A percentile compares a stretch with the other conserved stretches of the same genome.
phyloP scores from a whole-genome alignment of 176 grass and related monocot genomes.

The Bolboschoenus planiculmis region DNA sequence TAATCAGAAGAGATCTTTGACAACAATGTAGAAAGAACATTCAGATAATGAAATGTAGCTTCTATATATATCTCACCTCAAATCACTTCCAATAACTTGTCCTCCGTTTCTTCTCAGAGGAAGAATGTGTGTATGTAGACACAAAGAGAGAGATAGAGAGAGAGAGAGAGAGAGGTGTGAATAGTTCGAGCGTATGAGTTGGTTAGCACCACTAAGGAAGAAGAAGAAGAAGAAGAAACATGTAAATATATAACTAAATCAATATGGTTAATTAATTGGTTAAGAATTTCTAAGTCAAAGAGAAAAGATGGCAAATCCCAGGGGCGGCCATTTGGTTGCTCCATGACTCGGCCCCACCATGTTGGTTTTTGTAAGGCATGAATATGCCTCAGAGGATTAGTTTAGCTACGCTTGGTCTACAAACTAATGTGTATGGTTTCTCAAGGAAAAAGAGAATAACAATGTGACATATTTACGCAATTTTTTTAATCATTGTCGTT shows the following conservation, averaged over 20 bases:
- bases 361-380: not conserved
- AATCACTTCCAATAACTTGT: not conserved
- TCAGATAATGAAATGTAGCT: not conserved
- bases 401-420: not conserved
- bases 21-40: not conserved
- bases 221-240: too few relatives aligned
- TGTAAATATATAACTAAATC: not conserved
- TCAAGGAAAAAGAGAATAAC: not conserved
- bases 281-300: slow-evolving; percentile 8
- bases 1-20: not conserved
- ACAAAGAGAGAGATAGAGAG: not conserved
- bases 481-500: not conserved
- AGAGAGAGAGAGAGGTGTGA: not conserved
- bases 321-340: slow-evolving; percentile 14
- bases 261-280: not conserved
- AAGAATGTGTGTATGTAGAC: not conserved
- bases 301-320: not conserved
- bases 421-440: not conserved
- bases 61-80: slow-evolving; percentile 10
- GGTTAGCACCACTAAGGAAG: not conserved
- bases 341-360: not conserved
- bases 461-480: not conserved
- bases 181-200: not conserved
- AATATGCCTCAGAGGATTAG: not conserved
- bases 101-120: not conserved